Evolutionary conservation across 202 grass and related monocot genomes (phyloP).

Genomic region (Schoenoplectus triqueter): DNA sequence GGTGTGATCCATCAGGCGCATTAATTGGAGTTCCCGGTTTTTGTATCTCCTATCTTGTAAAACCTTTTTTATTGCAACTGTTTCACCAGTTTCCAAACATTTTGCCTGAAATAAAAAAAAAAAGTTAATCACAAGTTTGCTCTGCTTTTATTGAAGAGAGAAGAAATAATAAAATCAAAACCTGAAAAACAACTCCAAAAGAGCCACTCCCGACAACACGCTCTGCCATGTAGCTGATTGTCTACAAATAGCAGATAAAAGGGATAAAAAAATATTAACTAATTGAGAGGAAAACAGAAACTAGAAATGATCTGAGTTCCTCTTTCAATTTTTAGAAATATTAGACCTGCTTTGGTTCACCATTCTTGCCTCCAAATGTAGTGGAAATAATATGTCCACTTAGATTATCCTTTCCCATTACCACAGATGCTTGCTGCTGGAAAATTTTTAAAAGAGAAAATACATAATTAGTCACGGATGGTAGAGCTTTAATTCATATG

Average conservation of each 20-base stretch:
- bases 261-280: slow-evolving; percentile 31
- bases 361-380: slow-evolving; percentile 78
- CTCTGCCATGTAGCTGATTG: slow-evolving; percentile 82
- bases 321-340: not conserved
- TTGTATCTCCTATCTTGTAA: slow-evolving; percentile 87
- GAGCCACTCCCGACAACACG: slow-evolving; percentile 72
- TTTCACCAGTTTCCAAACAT: slow-evolving; percentile 79
- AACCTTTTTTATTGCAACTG: slow-evolving; percentile 92
- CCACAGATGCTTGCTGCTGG: slow-evolving; percentile 36
- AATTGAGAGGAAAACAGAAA: slow-evolving; percentile 2
- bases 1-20: slow-evolving; percentile 69
- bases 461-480: not conserved
- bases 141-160: slow-evolving; percentile 17
- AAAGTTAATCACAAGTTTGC: not conserved
- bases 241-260: slow-evolving; percentile 41
- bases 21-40: slow-evolving; percentile 75
- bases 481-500: not conserved
- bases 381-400: slow-evolving; percentile 77
- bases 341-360: slow-evolving; percentile 69
- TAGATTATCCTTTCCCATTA: slow-evolving; percentile 49
- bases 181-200: slow-evolving; percentile 82
- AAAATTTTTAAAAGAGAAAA: not conserved
- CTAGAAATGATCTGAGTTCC: not conserved
- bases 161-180: slow-evolving; percentile 35
- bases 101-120: slow-evolving; percentile 56